These are phyloP conservation scores for Fonsecaea pedrosoi DNA, from an alignment of 2,329 filamentous ascomycete genomes.

Conservation along the genomic window DNA sequence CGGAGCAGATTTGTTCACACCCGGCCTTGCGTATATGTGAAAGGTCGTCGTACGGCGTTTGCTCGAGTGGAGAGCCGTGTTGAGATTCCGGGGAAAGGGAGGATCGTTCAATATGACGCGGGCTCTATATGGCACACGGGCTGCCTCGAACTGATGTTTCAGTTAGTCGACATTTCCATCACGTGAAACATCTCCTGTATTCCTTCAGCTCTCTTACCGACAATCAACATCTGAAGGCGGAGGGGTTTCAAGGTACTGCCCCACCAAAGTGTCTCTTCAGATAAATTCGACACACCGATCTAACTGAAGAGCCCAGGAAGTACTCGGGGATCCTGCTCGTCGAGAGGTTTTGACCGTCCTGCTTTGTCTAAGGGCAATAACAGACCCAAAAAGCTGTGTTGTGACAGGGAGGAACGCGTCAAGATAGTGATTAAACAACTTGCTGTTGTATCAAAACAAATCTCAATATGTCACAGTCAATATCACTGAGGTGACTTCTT, in stretches of 20 bases:
- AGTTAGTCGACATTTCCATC: conserved; percentile 13
- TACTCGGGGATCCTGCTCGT: not conserved
- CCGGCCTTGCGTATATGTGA: not conserved
- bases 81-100: conserved; percentile 2
- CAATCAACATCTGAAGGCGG: conserved; percentile 20
- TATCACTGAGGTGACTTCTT: not conserved
- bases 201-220: conserved; percentile 26
- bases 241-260: conserved; percentile 18
- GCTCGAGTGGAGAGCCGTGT: not conserved
- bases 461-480: not conserved
- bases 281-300: not conserved
- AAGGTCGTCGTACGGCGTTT: not conserved
- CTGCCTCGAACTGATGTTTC: conserved; percentile 20
- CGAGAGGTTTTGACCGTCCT: not conserved
- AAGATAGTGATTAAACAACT: not conserved
- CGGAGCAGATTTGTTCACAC: not conserved
- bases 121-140: conserved; percentile 14
- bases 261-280: conserved; percentile 8
- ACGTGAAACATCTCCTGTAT: conserved; percentile 16
- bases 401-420: conserved; percentile 1
- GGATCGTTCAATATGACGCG: not conserved
- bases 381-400: not conserved
- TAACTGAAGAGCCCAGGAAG: not conserved
- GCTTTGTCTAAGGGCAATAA: not conserved
- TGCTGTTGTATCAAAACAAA: not conserved